Base-by-base conservation (phyloP, 306 rosid genomes). In the Vigna mungo region DNA sequence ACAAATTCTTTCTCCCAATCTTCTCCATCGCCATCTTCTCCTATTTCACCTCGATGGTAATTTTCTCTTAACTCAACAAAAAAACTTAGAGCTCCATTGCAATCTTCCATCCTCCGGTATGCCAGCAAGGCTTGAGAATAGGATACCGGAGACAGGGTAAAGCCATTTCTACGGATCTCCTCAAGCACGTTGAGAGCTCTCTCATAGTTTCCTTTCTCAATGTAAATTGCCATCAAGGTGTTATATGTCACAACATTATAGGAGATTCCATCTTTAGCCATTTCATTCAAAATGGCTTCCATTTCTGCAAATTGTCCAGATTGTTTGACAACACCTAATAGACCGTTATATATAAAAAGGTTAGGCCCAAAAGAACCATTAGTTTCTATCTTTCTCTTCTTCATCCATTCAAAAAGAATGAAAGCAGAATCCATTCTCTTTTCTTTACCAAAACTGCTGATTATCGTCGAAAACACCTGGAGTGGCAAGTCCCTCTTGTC, bases 271-370 rank as follows among this genome's bases (percentile, higher is more conserved):
- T 87, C 91, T 71, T 13, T 78, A 52, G 71, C 84, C 97, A 95
- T 95, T 64, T 91, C 91, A 74, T 41, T 75, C 85, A 92, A 66
- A 68, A 95, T 81, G 68, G 65, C 68, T 48, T 91, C 97, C 86
- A 83, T 86, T 76, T 84, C 79, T 3, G 68, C 92, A 75, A 80
- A 87, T 56, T 82, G 71, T 74, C 76, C 86, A 62, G 89, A 87
- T 67, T 95, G 96, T 88, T 95, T 92, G 61, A 92, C 86, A 2
- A 93, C 98, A 69, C 98, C 94, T 72, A 95, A 86, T 6, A 91
- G 81, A 84, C 89, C 76, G 59, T 95, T 95, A 85, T 92, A 90
- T 66, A 89, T 91, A 83, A 88, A 92, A 73, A 95, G 79, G 60
- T 92, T 95, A 17, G 94, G 97, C 7, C 86, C 68, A 73, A 89